Percentiles rank a stretch among this genome's conserved stretches.
These are phyloP conservation scores for Daedaleopsis nitida DNA, from an alignment of 768 basidiomycete species.

Conservation along the genomic window DNA sequence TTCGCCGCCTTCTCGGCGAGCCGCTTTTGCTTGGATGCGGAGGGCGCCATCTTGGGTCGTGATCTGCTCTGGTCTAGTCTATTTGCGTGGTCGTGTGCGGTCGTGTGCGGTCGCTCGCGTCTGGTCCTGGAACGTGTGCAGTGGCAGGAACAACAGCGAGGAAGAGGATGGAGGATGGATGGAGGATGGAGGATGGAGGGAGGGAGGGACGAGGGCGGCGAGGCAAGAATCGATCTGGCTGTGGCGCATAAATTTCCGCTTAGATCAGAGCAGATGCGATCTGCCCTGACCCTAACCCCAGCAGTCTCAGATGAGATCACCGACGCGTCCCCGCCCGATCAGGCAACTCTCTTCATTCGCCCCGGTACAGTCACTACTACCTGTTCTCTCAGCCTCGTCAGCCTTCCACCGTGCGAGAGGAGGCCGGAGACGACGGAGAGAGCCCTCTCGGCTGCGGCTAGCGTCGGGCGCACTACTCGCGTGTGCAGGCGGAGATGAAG, in stretches of 20 bases:
- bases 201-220: slow-evolving; percentile 3
- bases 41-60: slow-evolving; percentile 48
- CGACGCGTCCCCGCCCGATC: background rate
- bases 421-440: too few species aligned
- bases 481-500: background rate
- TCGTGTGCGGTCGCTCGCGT: background rate
- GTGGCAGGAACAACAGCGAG: too few species aligned
- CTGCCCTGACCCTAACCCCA: background rate
- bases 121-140: background rate
- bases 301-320: background rate
- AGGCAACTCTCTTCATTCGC: slow-evolving; percentile 8
- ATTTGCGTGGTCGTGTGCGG: background rate
- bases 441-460: too few species aligned
- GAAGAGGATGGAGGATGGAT: too few species aligned
- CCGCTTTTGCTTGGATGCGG: slow-evolving; percentile 88
- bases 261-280: slow-evolving; percentile 18
- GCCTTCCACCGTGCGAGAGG: too few species aligned
- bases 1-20: slow-evolving; percentile 93
- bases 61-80: too few species aligned
- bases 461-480: background rate
- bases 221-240: slow-evolving; percentile 13
- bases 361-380: too few species aligned
- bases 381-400: too few species aligned
- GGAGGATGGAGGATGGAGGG: background rate
- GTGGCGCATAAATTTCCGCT: slow-evolving; percentile 25